Conservation (phyloP, 1,284 basidiomycete genomes). For the Xerocomus minutiporus region DNA sequence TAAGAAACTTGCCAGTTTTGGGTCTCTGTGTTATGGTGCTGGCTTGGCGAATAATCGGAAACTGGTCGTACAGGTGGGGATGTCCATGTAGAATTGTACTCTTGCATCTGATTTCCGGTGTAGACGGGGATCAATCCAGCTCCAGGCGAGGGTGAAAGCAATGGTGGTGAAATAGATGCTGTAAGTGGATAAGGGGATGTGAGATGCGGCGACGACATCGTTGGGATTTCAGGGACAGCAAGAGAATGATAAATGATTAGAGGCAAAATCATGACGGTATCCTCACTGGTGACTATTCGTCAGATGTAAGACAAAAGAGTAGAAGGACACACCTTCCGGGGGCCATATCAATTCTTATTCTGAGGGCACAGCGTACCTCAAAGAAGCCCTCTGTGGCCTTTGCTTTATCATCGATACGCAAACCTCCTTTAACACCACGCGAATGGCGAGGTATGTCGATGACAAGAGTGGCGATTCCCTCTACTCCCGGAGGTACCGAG, state of each 20-base stretch:
- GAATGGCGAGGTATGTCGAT: constrained; percentile 66
- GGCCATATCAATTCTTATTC: constrained; percentile 26
- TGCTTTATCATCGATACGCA: constrained; percentile 33
- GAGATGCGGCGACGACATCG: constrained; percentile 21
- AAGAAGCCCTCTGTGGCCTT: constrained; percentile 53
- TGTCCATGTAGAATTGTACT: constrained; percentile 8
- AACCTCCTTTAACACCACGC: constrained; percentile 56
- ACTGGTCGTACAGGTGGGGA: constrained; percentile 1
- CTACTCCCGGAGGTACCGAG: constrained; percentile 61
- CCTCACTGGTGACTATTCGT: constrained; percentile 48
- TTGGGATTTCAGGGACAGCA: constrained; percentile 42
- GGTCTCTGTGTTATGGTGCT: constrained; percentile 9
- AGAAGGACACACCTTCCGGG: constrained; percentile 25
- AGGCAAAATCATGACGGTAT: constrained; percentile 59
- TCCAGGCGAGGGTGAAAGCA: constrained; percentile 18
- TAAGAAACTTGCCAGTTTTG: constrained; percentile 17
- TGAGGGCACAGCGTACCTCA: constrained; percentile 42
- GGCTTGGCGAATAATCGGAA: constrained; percentile 8
- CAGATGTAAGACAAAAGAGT: constrained; percentile 5
- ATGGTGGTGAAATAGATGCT: constrained; percentile 19
- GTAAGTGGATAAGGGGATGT: constrained; percentile 17
- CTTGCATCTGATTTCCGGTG: constrained; percentile 9
- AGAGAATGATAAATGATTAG: constrained; percentile 60
- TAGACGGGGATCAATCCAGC: constrained; percentile 7
- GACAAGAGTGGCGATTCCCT: constrained; percentile 71